Evolutionary conservation across 768 basidiomycete species (phyloP), one percentile per base, ranked within the genome.

Genomic region (Auricularia sp.): DNA sequence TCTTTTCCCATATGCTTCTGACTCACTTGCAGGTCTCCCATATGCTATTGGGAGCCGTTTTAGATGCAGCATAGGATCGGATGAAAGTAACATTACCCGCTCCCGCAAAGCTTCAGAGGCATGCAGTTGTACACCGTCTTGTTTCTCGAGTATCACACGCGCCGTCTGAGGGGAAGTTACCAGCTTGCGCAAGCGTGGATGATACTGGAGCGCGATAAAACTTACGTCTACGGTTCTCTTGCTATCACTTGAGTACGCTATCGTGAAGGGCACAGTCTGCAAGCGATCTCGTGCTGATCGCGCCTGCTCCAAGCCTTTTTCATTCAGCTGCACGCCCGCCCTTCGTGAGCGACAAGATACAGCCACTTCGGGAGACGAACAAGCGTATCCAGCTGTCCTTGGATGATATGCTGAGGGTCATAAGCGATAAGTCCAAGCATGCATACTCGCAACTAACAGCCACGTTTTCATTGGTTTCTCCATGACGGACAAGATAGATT

Each of bases 171-270:
- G 13, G 36, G 33, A 47, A 34, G 29, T 34, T 51, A 34, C 47
- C 3, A 62, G 5, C 21, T 29, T 6, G 24, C 33, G 0, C 4
- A 62, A 13, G 18, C n/a, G 13, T 24, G 37, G 42, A 59, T 36
- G 44, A 51, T 21, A 39, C 58, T n/a, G 5, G 6, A 6, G 18
- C 21, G 47, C 11, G 16, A 18, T 67, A 66, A 18, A 29, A 65
- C 76, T 75, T 71, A 92, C 92, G 76, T 83, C 81, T 59, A 74
- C 75, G 13, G 92, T 91, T 65, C 92, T 78, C 61, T 69, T 75
- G 61, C 94, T 80, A 77, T 92, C 89, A 70, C 92, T 94, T 66
- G 82, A 83, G 71, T 82, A 86, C 36, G 85, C 89, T 34, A 74
- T 74, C 42, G 78, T 79, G 68, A 94, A 89, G 7, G 75, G 75